A percentile compares a stretch with the other conserved stretches of the same genome.
These are phyloP conservation scores for Sclerotinia minor DNA, from an alignment of 2,329 filamentous ascomycete genomes.

Conservation along the genomic window DNA sequence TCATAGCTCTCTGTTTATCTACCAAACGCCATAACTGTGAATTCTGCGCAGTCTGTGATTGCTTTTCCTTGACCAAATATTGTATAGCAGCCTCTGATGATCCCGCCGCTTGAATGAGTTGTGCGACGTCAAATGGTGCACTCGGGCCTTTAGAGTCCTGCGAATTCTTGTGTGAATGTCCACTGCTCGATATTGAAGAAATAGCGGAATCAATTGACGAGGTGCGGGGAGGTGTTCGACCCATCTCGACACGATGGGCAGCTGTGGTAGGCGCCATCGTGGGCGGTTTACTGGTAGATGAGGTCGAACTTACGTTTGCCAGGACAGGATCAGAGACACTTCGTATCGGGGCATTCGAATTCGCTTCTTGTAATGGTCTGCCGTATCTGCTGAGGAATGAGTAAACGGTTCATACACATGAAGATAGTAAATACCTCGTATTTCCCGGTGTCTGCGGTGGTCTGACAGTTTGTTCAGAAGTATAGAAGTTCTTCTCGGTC, in stretches of 20 bases:
- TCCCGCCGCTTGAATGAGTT: slow-evolving; percentile 79
- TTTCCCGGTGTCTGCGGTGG: slow-evolving; percentile 28
- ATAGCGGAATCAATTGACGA: slow-evolving; percentile 94
- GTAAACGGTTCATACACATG: slow-evolving; percentile 5
- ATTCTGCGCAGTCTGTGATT: slow-evolving; percentile 85
- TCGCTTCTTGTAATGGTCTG: slow-evolving; percentile 35
- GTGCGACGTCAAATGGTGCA: slow-evolving; percentile 72
- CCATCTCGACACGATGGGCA: slow-evolving; percentile 39
- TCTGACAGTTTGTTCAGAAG: slow-evolving; percentile 28
- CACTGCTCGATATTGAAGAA: slow-evolving; percentile 68
- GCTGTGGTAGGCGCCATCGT: slow-evolving; percentile 38
- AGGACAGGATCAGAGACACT: slow-evolving; percentile 41
- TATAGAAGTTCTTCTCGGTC: slow-evolving; percentile 42
- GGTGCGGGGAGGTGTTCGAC: slow-evolving; percentile 59
- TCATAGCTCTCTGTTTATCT: slow-evolving; percentile 93
- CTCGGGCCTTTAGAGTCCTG: slow-evolving; percentile 52
- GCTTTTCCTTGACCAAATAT: slow-evolving; percentile 87
- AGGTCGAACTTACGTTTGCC: slow-evolving; percentile 34
- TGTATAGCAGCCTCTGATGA: slow-evolving; percentile 87
- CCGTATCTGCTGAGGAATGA: slow-evolving; percentile 30
- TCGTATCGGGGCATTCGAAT: slow-evolving; percentile 37
- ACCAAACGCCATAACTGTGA: slow-evolving; percentile 91
- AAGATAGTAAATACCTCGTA: slow-evolving; percentile 32
- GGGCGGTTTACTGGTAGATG: slow-evolving; percentile 30
- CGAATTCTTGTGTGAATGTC: slow-evolving; percentile 57